Percentiles rank a stretch among this genome's conserved stretches.
These are phyloP conservation scores for Acer yangbiense DNA, from an alignment of 345 rosid species.

Conservation along the genomic window DNA sequence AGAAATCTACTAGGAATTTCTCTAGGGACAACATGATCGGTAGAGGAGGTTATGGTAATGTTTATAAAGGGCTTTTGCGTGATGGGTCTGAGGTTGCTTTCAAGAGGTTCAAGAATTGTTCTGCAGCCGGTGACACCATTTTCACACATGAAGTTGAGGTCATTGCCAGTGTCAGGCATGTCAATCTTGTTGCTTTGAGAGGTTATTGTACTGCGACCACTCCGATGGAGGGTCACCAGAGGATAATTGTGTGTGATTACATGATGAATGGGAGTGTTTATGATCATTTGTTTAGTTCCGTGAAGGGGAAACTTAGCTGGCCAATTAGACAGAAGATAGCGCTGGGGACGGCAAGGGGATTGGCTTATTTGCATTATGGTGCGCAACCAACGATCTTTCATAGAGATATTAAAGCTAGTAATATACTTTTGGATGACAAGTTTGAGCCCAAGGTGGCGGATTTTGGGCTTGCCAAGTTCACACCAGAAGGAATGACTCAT, in stretches of 20 bases:
- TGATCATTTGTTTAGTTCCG: constrained; percentile 73
- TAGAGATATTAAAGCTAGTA: constrained; percentile 85
- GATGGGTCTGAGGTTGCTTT: constrained; percentile 86
- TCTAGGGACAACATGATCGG: constrained; percentile 73
- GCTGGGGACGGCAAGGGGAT: constrained; percentile 80
- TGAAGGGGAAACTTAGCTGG: constrained; percentile 62
- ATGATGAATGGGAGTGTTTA: constrained; percentile 80
- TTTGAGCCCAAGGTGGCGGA: constrained; percentile 86
- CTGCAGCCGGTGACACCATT: constrained; percentile 70
- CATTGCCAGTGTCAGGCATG: constrained; percentile 86
- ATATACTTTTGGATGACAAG: constrained; percentile 82
- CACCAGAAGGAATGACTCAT: constrained; percentile 81
- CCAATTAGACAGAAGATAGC: constrained; percentile 81
- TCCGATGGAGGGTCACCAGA: constrained; percentile 83
- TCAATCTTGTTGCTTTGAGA: constrained; percentile 76
- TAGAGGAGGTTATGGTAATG: constrained; percentile 91
- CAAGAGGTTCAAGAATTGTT: constrained; percentile 89
- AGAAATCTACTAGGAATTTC: constrained; percentile 72
- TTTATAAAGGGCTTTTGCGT: constrained; percentile 59
- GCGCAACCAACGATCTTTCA: constrained; percentile 83
- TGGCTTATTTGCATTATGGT: constrained; percentile 85
- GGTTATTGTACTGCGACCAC: constrained; percentile 91
- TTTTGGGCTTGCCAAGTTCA: constrained; percentile 88
- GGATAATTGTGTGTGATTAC: constrained; percentile 88
- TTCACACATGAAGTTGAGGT: constrained; percentile 88